Conservation (phyloP, 495 filamentous ascomycete genomes). For the Venustampulla echinocandica region DNA sequence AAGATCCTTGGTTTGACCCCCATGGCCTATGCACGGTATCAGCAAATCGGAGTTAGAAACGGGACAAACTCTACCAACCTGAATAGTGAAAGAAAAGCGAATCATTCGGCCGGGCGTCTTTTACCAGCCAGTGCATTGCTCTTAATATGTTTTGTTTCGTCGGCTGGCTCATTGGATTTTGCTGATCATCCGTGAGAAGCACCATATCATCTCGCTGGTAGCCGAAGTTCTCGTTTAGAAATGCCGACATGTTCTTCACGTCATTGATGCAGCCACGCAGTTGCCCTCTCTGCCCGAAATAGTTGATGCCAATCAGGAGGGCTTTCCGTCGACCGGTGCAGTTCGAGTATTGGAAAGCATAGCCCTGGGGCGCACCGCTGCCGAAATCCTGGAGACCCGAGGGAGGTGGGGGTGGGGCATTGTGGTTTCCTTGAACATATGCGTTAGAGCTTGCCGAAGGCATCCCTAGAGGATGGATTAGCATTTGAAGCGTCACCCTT, state of each 20-base stretch:
- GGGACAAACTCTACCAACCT: conserved; percentile 44
- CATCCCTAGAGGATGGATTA: conserved; percentile 25
- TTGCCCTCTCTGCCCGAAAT: conserved; percentile 88
- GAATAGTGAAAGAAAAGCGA: conserved; percentile 99
- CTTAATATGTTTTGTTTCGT: conserved; percentile 93
- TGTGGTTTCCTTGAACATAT: conserved; percentile 43
- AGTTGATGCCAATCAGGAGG: conserved; percentile 94
- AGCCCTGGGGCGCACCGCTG: conserved; percentile 65
- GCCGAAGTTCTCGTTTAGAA: conserved; percentile 81
- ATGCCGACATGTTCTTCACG: conserved; percentile 93
- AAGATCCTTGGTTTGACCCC: conserved; percentile 90
- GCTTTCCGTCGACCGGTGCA: conserved; percentile 91
- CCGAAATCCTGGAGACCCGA: conserved; percentile 58
- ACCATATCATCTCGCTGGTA: conserved; percentile 98
- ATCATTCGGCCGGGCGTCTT: conserved; percentile 88
- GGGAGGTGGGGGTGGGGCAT: conserved; percentile 52
- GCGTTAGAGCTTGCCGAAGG: conserved; percentile 40
- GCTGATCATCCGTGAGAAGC: conserved; percentile 91
- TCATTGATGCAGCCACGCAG: conserved; percentile 96
- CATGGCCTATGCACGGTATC: conserved; percentile 57
- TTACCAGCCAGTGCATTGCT: conserved; percentile 98
- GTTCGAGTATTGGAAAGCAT: conserved; percentile 83
- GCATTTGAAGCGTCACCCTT: not conserved
- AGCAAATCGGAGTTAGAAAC: conserved; percentile 6
- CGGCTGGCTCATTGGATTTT: conserved; percentile 93